These are phyloP conservation scores for Phaffomyces antillensis DNA, from an alignment of 805 yeast species.

Conservation along the genomic window DNA sequence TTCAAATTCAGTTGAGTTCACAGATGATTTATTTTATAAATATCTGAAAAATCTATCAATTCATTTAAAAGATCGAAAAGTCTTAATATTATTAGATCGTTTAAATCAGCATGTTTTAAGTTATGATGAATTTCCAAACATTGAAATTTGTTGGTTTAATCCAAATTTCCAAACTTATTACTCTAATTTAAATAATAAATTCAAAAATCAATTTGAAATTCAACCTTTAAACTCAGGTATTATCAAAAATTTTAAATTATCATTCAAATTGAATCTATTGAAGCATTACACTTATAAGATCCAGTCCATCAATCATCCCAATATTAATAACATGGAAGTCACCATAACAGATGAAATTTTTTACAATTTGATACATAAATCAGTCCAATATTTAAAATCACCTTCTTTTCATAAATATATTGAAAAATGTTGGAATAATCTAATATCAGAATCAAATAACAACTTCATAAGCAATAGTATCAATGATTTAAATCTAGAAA, in stretches of 20 bases:
- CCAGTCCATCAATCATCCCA: not conserved
- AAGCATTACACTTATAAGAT: slow-evolving; percentile 10
- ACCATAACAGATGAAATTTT: slow-evolving; percentile 1
- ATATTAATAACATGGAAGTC: not conserved
- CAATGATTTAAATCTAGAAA: slow-evolving; percentile 1
- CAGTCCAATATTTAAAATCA: not conserved
- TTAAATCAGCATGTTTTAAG: slow-evolving; percentile 31
- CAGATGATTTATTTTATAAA: slow-evolving; percentile 19
- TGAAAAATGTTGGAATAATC: slow-evolving; percentile 6
- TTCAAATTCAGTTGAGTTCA: slow-evolving; percentile 9
- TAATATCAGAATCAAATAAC: not conserved
- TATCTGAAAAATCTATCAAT: slow-evolving; percentile 9
- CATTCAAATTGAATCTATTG: slow-evolving; percentile 14
- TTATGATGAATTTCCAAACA: slow-evolving; percentile 20
- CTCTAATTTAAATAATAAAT: slow-evolving; percentile 11
- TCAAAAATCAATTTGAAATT: slow-evolving; percentile 12
- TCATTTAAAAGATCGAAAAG: slow-evolving; percentile 14
- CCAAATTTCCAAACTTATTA: slow-evolving; percentile 8
- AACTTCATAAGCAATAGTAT: not conserved
- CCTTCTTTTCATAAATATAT: not conserved
- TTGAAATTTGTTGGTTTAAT: slow-evolving; percentile 24
- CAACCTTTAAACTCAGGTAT: slow-evolving; percentile 30
- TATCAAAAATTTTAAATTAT: slow-evolving; percentile 26
- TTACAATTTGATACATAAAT: slow-evolving; percentile 3
- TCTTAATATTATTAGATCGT: slow-evolving; percentile 27